These are phyloP conservation scores for Ganoderma lucidum DNA, from an alignment of 1,284 basidiomycete genomes.

Conservation along the genomic window DNA sequence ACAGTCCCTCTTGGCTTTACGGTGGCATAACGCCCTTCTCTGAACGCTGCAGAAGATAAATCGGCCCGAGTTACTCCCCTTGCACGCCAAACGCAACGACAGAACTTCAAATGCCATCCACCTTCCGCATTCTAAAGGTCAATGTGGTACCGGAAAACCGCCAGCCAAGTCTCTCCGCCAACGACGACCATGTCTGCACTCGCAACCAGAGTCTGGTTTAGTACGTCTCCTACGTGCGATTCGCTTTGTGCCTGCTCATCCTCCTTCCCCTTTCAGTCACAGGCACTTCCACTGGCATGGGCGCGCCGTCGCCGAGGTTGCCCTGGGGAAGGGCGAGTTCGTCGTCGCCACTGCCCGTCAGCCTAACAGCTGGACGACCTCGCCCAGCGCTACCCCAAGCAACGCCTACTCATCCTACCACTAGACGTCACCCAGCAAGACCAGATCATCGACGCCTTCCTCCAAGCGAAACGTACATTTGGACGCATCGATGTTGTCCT, in stretches of 20 bases:
- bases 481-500: constrained; percentile 53
- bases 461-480: constrained; percentile 42
- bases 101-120: no score
- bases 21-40: neutral
- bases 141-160: no score
- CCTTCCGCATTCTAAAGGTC: no score
- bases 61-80: no score
- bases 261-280: neutral
- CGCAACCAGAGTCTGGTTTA: constrained; percentile 29
- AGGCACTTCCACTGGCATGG: neutral
- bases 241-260: neutral
- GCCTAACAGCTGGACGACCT: constrained; percentile 37
- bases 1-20: neutral
- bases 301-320: constrained; percentile 31
- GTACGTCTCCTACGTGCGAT: constrained; percentile 14
- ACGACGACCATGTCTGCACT: neutral
- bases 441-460: constrained; percentile 46
- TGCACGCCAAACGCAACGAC: no score
- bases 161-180: no score
- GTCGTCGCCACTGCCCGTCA: constrained; percentile 43
- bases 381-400: constrained; percentile 20
- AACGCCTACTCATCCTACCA: constrained; percentile 45
- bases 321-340: constrained; percentile 41
- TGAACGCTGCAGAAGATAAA: neutral
- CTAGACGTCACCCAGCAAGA: constrained; percentile 48